These are phyloP conservation scores for Carallia pectinifolia DNA, from an alignment of 345 rosid genomes.

Conservation along the genomic window DNA sequence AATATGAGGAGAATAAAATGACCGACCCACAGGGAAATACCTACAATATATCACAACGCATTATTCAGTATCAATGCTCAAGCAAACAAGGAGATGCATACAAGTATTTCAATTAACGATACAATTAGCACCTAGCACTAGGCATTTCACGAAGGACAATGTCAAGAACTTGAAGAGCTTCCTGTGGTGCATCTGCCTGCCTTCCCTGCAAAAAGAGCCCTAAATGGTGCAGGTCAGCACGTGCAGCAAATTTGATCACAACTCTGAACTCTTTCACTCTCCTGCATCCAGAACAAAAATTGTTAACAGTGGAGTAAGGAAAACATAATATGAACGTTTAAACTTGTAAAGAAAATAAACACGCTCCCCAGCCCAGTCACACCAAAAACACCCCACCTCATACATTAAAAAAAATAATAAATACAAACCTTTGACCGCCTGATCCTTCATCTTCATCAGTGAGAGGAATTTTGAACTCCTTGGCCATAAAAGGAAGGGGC, in stretches of 20 bases:
- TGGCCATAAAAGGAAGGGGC: slow-evolving; percentile 68
- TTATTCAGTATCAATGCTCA: not conserved
- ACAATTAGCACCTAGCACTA: slow-evolving; percentile 25
- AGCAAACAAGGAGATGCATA: not conserved
- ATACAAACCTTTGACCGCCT: slow-evolving; percentile 60
- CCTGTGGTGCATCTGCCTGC: slow-evolving; percentile 94
- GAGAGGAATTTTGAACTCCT: slow-evolving; percentile 65
- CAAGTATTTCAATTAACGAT: not conserved
- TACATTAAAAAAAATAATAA: slow-evolving; percentile 6
- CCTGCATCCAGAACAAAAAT: slow-evolving; percentile 36
- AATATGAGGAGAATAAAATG: slow-evolving; percentile 78
- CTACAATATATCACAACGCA: slow-evolving; percentile 26
- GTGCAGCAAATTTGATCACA: slow-evolving; percentile 73
- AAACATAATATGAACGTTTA: not conserved
- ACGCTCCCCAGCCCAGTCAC: too few species aligned
- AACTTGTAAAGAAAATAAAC: not conserved
- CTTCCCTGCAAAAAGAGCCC: slow-evolving; percentile 82
- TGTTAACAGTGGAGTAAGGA: not conserved
- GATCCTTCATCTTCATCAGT: slow-evolving; percentile 80
- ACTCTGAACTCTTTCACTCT: slow-evolving; percentile 69
- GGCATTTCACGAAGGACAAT: slow-evolving; percentile 93
- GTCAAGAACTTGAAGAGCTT: slow-evolving; percentile 94
- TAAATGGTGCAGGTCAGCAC: slow-evolving; percentile 83
- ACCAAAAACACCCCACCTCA: too few species aligned
- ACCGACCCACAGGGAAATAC: slow-evolving; percentile 85